These are phyloP conservation scores for Pisolithus orientalis DNA, from an alignment of 768 basidiomycete species.

Conservation along the genomic window DNA sequence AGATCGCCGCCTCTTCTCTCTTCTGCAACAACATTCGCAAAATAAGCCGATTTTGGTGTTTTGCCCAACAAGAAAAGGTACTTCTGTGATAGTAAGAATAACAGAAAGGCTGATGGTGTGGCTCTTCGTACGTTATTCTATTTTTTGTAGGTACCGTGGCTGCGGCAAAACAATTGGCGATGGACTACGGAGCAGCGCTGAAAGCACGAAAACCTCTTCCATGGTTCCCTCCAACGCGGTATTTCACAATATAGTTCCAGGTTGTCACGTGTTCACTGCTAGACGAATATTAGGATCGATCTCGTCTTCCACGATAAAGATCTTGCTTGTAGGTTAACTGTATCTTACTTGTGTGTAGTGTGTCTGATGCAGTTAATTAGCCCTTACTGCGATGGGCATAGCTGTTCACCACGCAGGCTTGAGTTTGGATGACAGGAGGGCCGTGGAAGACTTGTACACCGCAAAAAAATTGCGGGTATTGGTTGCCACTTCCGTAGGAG, in stretches of 20 bases:
- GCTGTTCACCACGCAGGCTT: conserved; percentile 93
- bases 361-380: conserved; percentile 28
- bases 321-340: conserved; percentile 36
- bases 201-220: conserved; percentile 47
- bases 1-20: conserved; percentile 63
- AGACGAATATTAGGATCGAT: conserved; percentile 37
- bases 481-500: conserved; percentile 74
- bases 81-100: not conserved
- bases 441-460: conserved; percentile 69
- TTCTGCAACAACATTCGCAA: conserved; percentile 66
- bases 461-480: conserved; percentile 60
- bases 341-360: not conserved
- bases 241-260: not conserved
- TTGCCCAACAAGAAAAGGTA: conserved; percentile 83
- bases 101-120: not conserved
- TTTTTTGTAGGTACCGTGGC: conserved; percentile 43
- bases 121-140: not conserved
- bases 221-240: conserved; percentile 63
- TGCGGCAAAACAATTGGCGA: conserved; percentile 73
- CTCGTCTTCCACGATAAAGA: conserved; percentile 62
- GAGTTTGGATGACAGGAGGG: conserved; percentile 60
- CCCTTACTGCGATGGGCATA: conserved; percentile 66
- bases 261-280: not conserved
- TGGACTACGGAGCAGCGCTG: conserved; percentile 58
- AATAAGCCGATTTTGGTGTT: conserved; percentile 89